These are phyloP conservation scores for Dacryopinax primogenitus DNA, from an alignment of 768 basidiomycete genomes.

Conservation along the genomic window DNA sequence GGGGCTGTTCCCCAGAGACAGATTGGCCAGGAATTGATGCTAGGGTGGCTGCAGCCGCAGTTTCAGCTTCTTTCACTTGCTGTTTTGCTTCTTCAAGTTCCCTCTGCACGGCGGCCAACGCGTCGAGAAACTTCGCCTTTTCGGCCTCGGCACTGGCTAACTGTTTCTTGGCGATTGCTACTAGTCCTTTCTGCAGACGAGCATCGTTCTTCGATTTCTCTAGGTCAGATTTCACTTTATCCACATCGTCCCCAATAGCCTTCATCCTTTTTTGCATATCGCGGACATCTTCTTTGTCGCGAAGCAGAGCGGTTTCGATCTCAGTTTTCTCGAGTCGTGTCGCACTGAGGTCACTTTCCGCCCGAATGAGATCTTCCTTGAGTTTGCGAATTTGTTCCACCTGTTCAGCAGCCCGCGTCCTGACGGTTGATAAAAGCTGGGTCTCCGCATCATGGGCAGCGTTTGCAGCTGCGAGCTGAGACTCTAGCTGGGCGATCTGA, in stretches of 20 bases:
- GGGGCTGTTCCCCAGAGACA: slow-evolving; percentile 24
- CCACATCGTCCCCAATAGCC: slow-evolving; percentile 61
- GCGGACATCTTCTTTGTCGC: slow-evolving; percentile 90
- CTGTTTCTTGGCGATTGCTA: slow-evolving; percentile 93
- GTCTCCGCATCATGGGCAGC: slow-evolving; percentile 78
- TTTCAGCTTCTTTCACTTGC: slow-evolving; percentile 12
- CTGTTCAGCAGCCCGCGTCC: slow-evolving; percentile 56
- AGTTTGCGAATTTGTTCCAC: slow-evolving; percentile 55
- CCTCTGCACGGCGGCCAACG: slow-evolving; percentile 34
- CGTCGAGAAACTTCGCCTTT: slow-evolving; percentile 53
- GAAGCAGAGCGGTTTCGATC: slow-evolving; percentile 68
- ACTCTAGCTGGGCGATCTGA: slow-evolving; percentile 68
- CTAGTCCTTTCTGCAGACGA: slow-evolving; percentile 87
- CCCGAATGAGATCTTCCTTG: slow-evolving; percentile 66
- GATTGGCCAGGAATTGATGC: slow-evolving; percentile 20
- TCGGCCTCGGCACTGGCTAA: slow-evolving; percentile 70
- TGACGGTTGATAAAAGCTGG: slow-evolving; percentile 49
- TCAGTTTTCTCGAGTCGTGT: slow-evolving; percentile 82
- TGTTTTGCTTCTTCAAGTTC: slow-evolving; percentile 33
- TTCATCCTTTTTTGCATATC: slow-evolving; percentile 74
- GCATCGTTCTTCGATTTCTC: slow-evolving; percentile 89
- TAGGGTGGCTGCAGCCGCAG: slow-evolving; percentile 16
- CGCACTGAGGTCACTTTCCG: slow-evolving; percentile 86
- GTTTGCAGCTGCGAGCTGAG: slow-evolving; percentile 70
- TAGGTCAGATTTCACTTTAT: slow-evolving; percentile 53